Evolutionary conservation across 108 stramenopile species (phyloP), one percentile per base, ranked within the genome.

Genomic region (Cylindrotheca fusiformis): DNA sequence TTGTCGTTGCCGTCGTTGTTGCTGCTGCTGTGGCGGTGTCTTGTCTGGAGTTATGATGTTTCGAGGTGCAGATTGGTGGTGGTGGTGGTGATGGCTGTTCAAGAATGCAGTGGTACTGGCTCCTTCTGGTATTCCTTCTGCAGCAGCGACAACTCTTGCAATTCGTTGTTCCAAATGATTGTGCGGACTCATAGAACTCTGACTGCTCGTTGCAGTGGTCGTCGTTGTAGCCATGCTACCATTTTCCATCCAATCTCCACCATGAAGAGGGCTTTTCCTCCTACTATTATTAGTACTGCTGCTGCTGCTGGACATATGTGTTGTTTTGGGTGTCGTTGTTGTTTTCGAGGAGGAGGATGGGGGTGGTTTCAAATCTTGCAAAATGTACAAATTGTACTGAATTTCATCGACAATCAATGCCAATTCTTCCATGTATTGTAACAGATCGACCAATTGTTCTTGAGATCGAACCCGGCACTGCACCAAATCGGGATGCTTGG

Each of bases 381-480:
- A 26, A 26, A 81, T 69, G 60, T 72, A 81, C 36, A 28, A 32
- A 29, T 75, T 69, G 67, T 81, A 75, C 67, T 81, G 62, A 26
- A 59, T 47, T 58, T 76, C 63, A 51, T 81, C 80, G 29, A 81
- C 68, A 24, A 71, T 49, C 49, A 65, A 27, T 12, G 75, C 74
- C 10, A 81, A 23, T 66, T 76, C 68, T 24, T 81, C 71, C 51
- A 81, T 33, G 32, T 66, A 81, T 19, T 65, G 66, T 22, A 72
- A 48, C 31, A 81, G 50, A 27, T 75, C 65, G 14, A 73, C 61
- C 41, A 79, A 32, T 65, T 80, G 80, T 45, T 33, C 59, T 36
- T 71, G 69, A 26, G 58, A 68, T 21, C 45, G 47, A 29, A 55
- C 45, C 18, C 69, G 69, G 14, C 52, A 41, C 0, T 19, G 12